Base-by-base conservation (phyloP, 2,329 filamentous ascomycete genomes). In the Chrysosporium keratinophilum region DNA sequence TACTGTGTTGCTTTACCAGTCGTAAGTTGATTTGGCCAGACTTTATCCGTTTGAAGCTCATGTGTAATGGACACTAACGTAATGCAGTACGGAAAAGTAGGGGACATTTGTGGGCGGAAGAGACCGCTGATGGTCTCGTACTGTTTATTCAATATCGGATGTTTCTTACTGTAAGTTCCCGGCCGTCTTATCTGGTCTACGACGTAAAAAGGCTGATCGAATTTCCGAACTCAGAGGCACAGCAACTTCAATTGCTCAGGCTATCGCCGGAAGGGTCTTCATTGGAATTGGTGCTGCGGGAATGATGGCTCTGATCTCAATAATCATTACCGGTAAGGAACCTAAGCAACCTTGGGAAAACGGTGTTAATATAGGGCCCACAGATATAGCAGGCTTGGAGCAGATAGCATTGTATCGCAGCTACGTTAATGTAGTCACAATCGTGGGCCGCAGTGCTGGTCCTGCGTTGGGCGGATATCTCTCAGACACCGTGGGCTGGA, bases 61-160 rank as follows among this genome's bases (percentile, higher is more conserved):
- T 28, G 23, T 7, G 23, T 28, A 28, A 28, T 28, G 3, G 23
- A 28, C 23, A 33, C 20, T n/a, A n/a, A n/a, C 19, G 7, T 7
- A 28, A 28, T 23, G 33, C 31, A 59, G 58, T 59, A 59, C 48
- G 58, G 57, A 20, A 57, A 28, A 7, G 9, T 55, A 10, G 55
- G 57, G 41, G 58, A 59, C 37, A 56, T 51, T 7, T 57, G 52
- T 44, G 58, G 58, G n/a, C 46, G 55, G 4, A 59, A 59, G 49
- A 44, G 1, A 6, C 35, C 45, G 5, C 43, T 59, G 19, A 7
- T 59, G 4, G 28, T 41, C 12, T 51, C 57, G 5, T 59, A 59
- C 47, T 31, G 33, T 33, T 41, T 59, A 10, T 59, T 59, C 45
- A 41, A 23, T 33, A 1, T 57, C 33, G 57, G 58, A 11, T 57